Percentiles rank a stretch among this genome's conserved stretches.
phyloP scores from a whole-genome alignment of 1,284 basidiomycete genomes.

The Papiliotrema flavescens region DNA sequence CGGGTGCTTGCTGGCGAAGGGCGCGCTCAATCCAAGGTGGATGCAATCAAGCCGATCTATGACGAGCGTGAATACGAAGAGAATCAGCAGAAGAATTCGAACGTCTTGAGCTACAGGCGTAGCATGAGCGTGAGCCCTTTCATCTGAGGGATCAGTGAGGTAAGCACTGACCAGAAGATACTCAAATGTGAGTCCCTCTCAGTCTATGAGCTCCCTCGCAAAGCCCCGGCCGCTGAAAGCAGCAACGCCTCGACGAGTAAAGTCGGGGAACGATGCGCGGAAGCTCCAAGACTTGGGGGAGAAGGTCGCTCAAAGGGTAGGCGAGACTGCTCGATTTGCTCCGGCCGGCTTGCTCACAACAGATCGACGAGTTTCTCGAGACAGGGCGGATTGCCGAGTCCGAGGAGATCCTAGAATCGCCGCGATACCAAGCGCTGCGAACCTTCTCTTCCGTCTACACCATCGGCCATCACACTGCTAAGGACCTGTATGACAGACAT shows the following conservation, averaged over 20 bases:
- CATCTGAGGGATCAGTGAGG: neutral
- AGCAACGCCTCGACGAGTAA: slow-evolving; percentile 43
- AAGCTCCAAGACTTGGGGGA: slow-evolving; percentile 42
- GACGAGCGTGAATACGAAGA: slow-evolving; percentile 46
- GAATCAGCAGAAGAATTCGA: slow-evolving; percentile 43
- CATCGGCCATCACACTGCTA: slow-evolving; percentile 40
- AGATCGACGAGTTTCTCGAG: slow-evolving; percentile 47
- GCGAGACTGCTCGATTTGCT: neutral
- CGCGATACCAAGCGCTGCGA: slow-evolving; percentile 32
- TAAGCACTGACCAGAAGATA: slow-evolving; percentile 21
- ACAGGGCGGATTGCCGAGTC: slow-evolving; percentile 40
- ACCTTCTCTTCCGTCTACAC: slow-evolving; percentile 44
- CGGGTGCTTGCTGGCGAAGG: neutral
- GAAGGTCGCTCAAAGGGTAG: slow-evolving; percentile 42
- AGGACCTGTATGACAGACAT: slow-evolving; percentile 37
- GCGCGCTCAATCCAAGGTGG: slow-evolving; percentile 26
- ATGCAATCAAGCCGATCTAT: slow-evolving; percentile 48
- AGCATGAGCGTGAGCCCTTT: slow-evolving; percentile 43
- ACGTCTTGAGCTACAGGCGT: slow-evolving; percentile 45
- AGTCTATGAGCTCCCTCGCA: neutral
- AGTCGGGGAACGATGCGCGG: slow-evolving; percentile 41
- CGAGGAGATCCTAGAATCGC: slow-evolving; percentile 29
- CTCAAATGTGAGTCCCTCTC: slow-evolving; percentile 29
- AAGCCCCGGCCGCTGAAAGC: neutral
- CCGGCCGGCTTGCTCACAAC: neutral